Conservation (phyloP, 768 basidiomycete genomes). For the Lactifluus piperatus region DNA sequence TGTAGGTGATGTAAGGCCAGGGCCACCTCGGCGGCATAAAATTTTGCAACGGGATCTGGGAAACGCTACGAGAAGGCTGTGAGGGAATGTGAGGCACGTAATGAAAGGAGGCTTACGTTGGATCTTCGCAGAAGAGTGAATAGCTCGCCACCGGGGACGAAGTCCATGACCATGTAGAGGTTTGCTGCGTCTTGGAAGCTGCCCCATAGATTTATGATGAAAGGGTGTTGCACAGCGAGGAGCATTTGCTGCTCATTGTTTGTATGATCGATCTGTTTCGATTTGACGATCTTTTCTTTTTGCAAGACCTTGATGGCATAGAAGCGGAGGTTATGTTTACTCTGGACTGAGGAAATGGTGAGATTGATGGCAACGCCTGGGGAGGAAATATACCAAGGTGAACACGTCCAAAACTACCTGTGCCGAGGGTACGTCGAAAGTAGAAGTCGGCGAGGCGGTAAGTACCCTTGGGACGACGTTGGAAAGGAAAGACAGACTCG, state of each 20-base stretch:
- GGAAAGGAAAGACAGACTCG: constrained; percentile 24
- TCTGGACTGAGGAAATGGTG: constrained; percentile 48
- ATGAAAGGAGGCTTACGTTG: constrained; percentile 44
- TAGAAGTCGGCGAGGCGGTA: constrained; percentile 73
- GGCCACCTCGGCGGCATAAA: constrained; percentile 93
- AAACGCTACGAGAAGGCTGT: constrained; percentile 53
- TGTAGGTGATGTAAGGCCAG: constrained; percentile 90
- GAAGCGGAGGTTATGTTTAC: constrained; percentile 90
- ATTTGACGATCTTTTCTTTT: constrained; percentile 85
- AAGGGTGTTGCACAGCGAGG: constrained; percentile 77
- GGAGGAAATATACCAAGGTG: constrained; percentile 53
- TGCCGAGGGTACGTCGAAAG: constrained; percentile 79
- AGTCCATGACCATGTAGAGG: constrained; percentile 98
- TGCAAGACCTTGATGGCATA: constrained; percentile 93
- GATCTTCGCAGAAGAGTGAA: constrained; percentile 90
- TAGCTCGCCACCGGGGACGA: constrained; percentile 92
- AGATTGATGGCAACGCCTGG: background rate
- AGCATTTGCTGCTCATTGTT: constrained; percentile 91
- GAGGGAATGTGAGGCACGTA: background rate
- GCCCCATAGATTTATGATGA: constrained; percentile 96
- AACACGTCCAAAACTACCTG: constrained; percentile 96
- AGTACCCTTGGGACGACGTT: constrained; percentile 48
- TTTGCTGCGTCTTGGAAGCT: constrained; percentile 87
- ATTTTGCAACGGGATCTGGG: constrained; percentile 95
- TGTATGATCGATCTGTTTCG: constrained; percentile 96